Base-by-base conservation (phyloP, 495 filamentous ascomycete species). In the Tuber borchii region DNA sequence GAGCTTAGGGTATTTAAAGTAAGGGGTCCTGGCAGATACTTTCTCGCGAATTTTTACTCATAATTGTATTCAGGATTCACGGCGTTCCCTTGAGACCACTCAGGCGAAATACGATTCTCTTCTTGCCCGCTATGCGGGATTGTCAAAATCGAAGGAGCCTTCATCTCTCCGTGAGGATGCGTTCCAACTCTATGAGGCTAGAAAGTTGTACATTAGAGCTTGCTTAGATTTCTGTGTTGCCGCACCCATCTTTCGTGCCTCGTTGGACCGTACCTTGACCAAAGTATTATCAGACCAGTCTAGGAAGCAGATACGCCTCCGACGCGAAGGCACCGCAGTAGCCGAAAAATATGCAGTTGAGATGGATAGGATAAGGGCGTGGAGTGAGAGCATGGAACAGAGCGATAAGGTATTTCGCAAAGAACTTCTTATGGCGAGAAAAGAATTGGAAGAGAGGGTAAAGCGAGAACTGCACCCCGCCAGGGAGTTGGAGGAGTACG, bases 141-240 rank as follows among this genome's bases (percentile, higher is more conserved):
- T 97, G 84, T 91, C 90, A 44, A 99, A 97, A 85, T 91, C 93
- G 4, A 98, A 97, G 84, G 95, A 99, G 83, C 89, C 94, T 10
- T 97, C 93, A 19, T 88, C 93, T 0, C 86, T 99, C 72, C 87
- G 96, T 70, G 95, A 99, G 83, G 95, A 99, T 84, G 95, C 96
- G 0, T 99, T 98, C 81, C 91, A 95, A 83, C 90, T 99, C 48
- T 95, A 97, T 78, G 96, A 98, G 87, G 92, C 94, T 22, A 90
- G 95, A 71, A 95, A 94, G 84, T 89, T 90, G 26, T 99, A 98
- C 81, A 87, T 97, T 37, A 95, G 92, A 84, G 91, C 94, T 0
- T 93, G 93, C 12, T 89, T 98, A 89, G 95, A 99, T 83, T 98
- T 94, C 79, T 95, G 93, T 78, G 89, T 96, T 65, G 87, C 91